Conservation (phyloP, 2,329 filamentous ascomycete genomes). For the Plenodomus lindquistii region DNA sequence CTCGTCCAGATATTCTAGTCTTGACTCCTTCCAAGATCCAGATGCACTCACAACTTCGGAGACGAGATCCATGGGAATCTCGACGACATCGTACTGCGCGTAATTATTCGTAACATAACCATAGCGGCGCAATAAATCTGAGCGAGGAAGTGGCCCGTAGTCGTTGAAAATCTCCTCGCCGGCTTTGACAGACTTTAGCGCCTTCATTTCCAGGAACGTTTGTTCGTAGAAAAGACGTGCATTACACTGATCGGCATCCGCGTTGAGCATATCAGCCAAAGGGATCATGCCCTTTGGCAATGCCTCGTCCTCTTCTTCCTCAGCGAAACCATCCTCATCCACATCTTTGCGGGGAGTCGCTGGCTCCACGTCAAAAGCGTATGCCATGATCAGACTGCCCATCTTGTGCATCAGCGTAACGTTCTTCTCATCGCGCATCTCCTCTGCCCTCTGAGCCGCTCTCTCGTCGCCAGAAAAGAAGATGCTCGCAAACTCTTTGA, state of each 20-base stretch:
- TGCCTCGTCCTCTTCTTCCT: conserved; percentile 53
- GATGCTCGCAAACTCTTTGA: conserved; percentile 44
- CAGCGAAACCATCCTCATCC: conserved; percentile 58
- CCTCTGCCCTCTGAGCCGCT: conserved; percentile 38
- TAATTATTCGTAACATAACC: conserved; percentile 85
- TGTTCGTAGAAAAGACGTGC: conserved; percentile 65
- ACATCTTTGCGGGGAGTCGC: conserved; percentile 52
- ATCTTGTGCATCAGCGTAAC: conserved; percentile 71
- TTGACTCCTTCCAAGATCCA: conserved; percentile 16
- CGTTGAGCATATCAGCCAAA: conserved; percentile 87
- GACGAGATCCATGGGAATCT: conserved; percentile 68
- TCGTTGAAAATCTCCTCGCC: conserved; percentile 86
- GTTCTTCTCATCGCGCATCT: conserved; percentile 53
- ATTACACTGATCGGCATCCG: conserved; percentile 81
- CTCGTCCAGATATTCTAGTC: conserved; percentile 63
- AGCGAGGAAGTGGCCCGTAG: conserved; percentile 81
- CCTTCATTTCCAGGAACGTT: conserved; percentile 68
- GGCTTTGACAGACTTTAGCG: conserved; percentile 67
- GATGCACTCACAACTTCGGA: conserved; percentile 20
- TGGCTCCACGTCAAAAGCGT: conserved; percentile 80
- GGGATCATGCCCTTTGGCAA: conserved; percentile 82
- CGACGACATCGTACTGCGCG: conserved; percentile 78
- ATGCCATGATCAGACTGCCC: conserved; percentile 89
- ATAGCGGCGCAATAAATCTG: conserved; percentile 81
- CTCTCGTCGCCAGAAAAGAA: conserved; percentile 46